phyloP scores from a whole-genome alignment of 2,329 filamentous ascomycete species.

The Anthostomella pinea region DNA sequence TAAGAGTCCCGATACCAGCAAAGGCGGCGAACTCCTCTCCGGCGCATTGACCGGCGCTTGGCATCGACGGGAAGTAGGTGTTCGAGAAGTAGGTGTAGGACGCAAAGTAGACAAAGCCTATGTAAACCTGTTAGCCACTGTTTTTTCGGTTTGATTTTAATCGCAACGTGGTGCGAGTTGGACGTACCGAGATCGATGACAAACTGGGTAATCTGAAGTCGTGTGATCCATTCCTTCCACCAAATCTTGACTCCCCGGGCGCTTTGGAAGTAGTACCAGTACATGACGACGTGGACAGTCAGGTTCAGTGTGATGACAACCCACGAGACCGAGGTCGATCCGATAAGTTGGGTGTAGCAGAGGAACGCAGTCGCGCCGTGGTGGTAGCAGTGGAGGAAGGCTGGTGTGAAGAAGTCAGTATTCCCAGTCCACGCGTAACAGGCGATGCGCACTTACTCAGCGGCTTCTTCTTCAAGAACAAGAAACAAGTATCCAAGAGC shows the following conservation, averaged over 20 bases:
- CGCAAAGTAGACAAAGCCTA: constrained; percentile 96
- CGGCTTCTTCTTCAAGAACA: constrained; percentile 99
- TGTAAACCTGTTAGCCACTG: constrained; percentile 19
- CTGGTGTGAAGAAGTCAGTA: constrained; percentile 34
- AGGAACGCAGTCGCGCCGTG: constrained; percentile 94
- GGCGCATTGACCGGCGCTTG: constrained; percentile 81
- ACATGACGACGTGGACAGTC: constrained; percentile 96
- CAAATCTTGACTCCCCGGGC: constrained; percentile 92
- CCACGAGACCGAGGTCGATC: constrained; percentile 91
- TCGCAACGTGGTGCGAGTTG: not conserved
- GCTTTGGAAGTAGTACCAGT: constrained; percentile 99
- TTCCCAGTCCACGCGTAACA: not conserved
- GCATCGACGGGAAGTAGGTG: constrained; percentile 82
- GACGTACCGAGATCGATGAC: constrained; percentile 87
- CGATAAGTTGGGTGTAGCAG: constrained; percentile 96
- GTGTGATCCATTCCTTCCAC: constrained; percentile 99
- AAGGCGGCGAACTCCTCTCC: constrained; percentile 97
- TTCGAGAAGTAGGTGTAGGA: constrained; percentile 98
- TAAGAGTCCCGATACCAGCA: constrained; percentile 85
- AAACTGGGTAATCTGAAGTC: constrained; percentile 95
- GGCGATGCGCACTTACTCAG: constrained; percentile 57
- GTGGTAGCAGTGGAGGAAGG: constrained; percentile 99
- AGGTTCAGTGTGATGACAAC: constrained; percentile 91
- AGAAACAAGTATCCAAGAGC: constrained; percentile 90
- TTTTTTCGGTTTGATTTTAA: not conserved